Evolutionary conservation across 495 filamentous ascomycete genomes (phyloP).

Genomic region (Aspergillus coremiiformis): DNA sequence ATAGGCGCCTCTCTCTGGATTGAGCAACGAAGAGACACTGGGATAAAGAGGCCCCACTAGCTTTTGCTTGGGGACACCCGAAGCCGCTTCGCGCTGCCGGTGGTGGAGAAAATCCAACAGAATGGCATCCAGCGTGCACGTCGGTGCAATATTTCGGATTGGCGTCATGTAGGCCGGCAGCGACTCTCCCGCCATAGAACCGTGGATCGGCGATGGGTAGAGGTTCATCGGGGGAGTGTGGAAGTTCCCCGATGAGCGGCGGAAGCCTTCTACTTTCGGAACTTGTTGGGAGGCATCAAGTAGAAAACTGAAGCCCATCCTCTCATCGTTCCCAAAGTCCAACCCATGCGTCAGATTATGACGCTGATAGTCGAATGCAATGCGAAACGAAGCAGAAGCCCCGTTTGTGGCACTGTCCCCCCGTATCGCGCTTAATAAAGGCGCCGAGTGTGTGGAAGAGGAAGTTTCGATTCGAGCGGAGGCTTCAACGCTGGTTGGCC

Average conservation of each 20-base stretch:
- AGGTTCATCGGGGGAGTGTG: constrained; percentile 19
- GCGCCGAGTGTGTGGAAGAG: constrained; percentile 31
- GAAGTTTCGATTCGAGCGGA: constrained; percentile 30
- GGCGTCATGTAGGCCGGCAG: constrained; percentile 38
- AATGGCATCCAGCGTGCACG: constrained; percentile 65
- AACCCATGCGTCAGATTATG: constrained; percentile 49
- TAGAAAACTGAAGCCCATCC: constrained; percentile 62
- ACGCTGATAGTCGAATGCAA: constrained; percentile 44
- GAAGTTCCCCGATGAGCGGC: constrained; percentile 23
- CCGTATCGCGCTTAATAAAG: constrained; percentile 18
- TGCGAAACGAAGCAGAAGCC: constrained; percentile 21
- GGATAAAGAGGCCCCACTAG: constrained; percentile 69
- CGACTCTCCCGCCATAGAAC: constrained; percentile 17
- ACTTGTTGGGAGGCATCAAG: constrained; percentile 47
- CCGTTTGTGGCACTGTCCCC: constrained; percentile 23
- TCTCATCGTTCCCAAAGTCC: constrained; percentile 49
- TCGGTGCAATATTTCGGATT: constrained; percentile 53
- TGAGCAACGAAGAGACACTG: constrained; percentile 64
- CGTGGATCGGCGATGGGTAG: constrained; percentile 22
- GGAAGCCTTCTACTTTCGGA: constrained; percentile 31
- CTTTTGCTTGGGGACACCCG: constrained; percentile 51
- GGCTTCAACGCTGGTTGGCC: constrained; percentile 18
- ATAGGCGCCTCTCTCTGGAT: constrained; percentile 50
- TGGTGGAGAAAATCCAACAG: constrained; percentile 71
- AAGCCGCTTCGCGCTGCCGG: constrained; percentile 53